Base-by-base conservation (phyloP, 345 rosid species). In the Arabidopsis arenosa region DNA sequence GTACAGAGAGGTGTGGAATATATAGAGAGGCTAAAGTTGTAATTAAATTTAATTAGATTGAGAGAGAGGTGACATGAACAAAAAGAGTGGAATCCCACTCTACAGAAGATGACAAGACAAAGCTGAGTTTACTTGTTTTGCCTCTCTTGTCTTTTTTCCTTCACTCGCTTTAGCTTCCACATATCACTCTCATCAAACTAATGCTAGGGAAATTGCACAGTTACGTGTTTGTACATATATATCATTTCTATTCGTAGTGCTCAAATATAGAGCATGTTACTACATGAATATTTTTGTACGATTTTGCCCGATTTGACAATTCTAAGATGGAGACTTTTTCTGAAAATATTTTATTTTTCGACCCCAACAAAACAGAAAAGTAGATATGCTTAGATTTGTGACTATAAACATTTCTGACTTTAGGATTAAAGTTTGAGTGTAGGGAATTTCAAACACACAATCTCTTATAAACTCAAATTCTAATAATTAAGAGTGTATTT, bases 221-320 rank as follows among this genome's bases (percentile, higher is more conserved):
- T 76, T 69, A n/a, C 21, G 35, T 76, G 65, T 69, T 69, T 76
- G 70, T 62, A 43, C 65, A 62, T 12, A 69, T 70, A 41, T 60
- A 53, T 53, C 9, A 13, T 21, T 21, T 54, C 30, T 60, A 75
- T 52, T 75, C 33, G 49, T 21, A 40, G 63, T 68, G 56, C 63
- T 75, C 57, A 51, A 49, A 66, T 48, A 47, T 57, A 37, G 67
- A 67, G 48, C 74, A 60, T 59, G 45, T 40, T 68, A 68, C 74
- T 68, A 41, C 70, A 69, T 43, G 23, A 36, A 60, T 23, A 12
- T 68, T 48, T 54, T 76, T 69, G 75, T 62, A 61, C 49, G 48
- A 68, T 76, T 68, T 76, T 68, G 44, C 75, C 58, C 45, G 68
- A 60, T 75, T 75, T 68, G 74, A 68, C 63, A 75, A 68, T 60